Base-by-base conservation (phyloP, 352 stramenopile genomes). In the Peronospora destructor region DNA sequence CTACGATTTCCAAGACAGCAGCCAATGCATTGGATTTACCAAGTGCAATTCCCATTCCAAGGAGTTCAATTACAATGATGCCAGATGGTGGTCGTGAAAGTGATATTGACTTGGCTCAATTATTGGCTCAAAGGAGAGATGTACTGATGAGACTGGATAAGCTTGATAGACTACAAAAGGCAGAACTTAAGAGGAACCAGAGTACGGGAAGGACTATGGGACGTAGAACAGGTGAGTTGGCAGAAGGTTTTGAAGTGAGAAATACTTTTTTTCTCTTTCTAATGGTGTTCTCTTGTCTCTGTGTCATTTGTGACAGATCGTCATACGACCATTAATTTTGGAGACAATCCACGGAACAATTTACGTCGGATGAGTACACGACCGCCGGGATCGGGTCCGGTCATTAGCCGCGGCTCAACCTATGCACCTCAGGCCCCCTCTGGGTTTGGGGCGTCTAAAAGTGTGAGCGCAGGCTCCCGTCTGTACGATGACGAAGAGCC, bases 11-110 rank as follows among this genome's bases (percentile, higher is more conserved):
- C 19, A 87, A 85, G 64, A 82, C 65, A 10, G 83, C 83, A 0
- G 83, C 83, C 29, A 91, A 76, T 34, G 83, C 83, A n/a, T 58
- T 88, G 37, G 78, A 91, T 50, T 84, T 87, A 33, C 83, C 83
- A 3, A 73, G 68, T 11, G 80, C 80, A 2, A 63, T 91, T 21
- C 67, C 75, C 0, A 69, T 68, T 12, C 48, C 62, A 1, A 28
- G 56, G 9, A 47, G 41, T 11, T 68, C 67, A 23, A 60, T 70
- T 28, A 56, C 65, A 0, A 49, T 68, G 55, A 59, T 75, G 45
- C 17, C 49, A 0, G 50, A 64, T 0, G 60, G 64, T 40, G 66
- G 59, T 9, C 79, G 83, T 30, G 83, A 93, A 63, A 90, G 77
- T 11, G 83, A 93, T 55, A 78, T 93, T 33, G 83, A 93, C 40